phyloP scores from a whole-genome alignment of 1,139 yeast genomes.

The Pichia sp. region DNA sequence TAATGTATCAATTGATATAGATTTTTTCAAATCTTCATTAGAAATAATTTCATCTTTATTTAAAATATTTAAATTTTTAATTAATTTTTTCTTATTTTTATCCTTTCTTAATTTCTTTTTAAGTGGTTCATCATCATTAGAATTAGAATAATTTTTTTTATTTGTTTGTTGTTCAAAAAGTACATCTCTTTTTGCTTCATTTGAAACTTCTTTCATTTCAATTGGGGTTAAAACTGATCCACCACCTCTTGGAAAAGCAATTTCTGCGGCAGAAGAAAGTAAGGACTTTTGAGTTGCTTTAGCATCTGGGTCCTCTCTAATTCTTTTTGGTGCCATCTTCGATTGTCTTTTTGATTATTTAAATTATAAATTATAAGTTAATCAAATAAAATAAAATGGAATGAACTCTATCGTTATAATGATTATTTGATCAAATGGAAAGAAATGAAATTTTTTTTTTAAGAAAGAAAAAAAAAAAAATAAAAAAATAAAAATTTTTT shows the following conservation, averaged over 20 bases:
- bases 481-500: not conserved
- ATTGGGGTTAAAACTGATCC: slow-evolving; percentile 77
- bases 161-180: slow-evolving; percentile 51
- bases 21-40: slow-evolving; percentile 19
- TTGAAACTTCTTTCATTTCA: slow-evolving; percentile 88
- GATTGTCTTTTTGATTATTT: not conserved
- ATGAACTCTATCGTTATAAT: too few species aligned
- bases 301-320: slow-evolving; percentile 24
- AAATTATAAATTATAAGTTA: too few species aligned
- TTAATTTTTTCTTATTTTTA: too few species aligned
- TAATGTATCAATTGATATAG: slow-evolving; percentile 53
- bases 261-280: slow-evolving; percentile 39
- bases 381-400: too few species aligned
- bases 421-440: too few species aligned
- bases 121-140: slow-evolving; percentile 27
- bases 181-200: slow-evolving; percentile 87
- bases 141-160: slow-evolving; percentile 7
- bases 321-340: slow-evolving; percentile 27
- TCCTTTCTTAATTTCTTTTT: slow-evolving; percentile 32
- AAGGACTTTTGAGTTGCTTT: slow-evolving; percentile 20
- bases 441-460: too few species aligned
- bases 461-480: too few species aligned
- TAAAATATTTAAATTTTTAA: slow-evolving; percentile 24
- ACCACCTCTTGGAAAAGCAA: slow-evolving; percentile 95
- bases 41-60: slow-evolving; percentile 18